These are phyloP conservation scores for Colletotrichum abscissum DNA, from an alignment of 2,329 filamentous ascomycete species.

Conservation along the genomic window DNA sequence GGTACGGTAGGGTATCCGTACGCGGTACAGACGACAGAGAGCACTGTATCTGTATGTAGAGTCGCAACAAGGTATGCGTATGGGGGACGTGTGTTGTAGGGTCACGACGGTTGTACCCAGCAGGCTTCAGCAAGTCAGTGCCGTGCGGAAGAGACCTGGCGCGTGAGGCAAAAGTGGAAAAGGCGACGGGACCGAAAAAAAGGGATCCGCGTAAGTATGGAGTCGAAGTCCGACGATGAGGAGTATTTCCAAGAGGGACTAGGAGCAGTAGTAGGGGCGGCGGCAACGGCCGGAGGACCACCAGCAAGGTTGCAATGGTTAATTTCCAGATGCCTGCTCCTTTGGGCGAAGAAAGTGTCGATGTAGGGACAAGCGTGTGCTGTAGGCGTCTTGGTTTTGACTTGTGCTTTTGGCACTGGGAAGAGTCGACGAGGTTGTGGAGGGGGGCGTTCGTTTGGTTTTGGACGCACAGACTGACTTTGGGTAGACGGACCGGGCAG, in stretches of 20 bases:
- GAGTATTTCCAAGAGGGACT: not conserved
- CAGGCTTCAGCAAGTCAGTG: not conserved
- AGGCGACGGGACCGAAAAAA: not conserved
- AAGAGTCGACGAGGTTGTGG: not conserved
- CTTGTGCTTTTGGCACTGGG: not conserved
- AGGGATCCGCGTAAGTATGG: constrained; percentile 10
- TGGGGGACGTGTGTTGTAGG: not conserved
- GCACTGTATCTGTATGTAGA: not conserved
- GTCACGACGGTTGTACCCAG: not conserved
- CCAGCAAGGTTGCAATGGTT: constrained; percentile 37
- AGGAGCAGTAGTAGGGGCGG: not conserved
- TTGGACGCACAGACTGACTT: constrained; percentile 32
- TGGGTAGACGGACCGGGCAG: constrained; percentile 8
- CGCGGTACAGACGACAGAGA: not conserved
- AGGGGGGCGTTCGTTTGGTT: constrained; percentile 11
- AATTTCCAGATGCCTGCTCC: constrained; percentile 38
- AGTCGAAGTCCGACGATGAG: constrained; percentile 6
- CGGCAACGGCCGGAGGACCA: constrained; percentile 27
- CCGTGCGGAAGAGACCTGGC: not conserved
- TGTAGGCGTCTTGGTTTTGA: constrained; percentile 2
- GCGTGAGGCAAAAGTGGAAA: constrained; percentile 4
- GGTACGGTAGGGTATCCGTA: not conserved
- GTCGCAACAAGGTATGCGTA: not conserved
- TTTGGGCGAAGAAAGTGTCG: constrained; percentile 21
- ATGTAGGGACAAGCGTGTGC: constrained; percentile 10